Base-by-base conservation (phyloP, 257 asterid genomes). In the Jaltomata sinuosa region DNA sequence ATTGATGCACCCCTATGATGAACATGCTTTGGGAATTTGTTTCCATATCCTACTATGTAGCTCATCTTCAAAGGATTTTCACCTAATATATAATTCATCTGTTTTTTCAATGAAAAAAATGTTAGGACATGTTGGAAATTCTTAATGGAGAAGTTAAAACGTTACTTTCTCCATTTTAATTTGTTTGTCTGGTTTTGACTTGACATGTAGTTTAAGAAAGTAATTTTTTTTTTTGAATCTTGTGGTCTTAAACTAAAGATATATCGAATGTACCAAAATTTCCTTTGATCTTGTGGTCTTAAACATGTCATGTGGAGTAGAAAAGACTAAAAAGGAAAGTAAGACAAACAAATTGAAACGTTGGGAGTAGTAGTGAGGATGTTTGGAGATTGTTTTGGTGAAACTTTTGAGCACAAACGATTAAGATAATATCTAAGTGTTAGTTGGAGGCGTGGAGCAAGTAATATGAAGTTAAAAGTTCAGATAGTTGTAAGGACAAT, bases 1-100 rank as follows among this genome's bases (percentile, higher is more conserved):
- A 89, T 90, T 38, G 99, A 94, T 86, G 98, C 98, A 38, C 90
- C 98, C 3, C 99, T 97, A 88, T 94, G 99, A 91, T 94, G 99
- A 83, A 92, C 97, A 14, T 89, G 94, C 45, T 34, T 87, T 2
- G 99, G 98, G 49, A 69, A 96, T 64, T 93, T 92, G 25, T 87
- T 5, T 5, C 98, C 98, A 78, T 85, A 85, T 4, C 98, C 99
- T 2, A 94, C 98, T 2, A 96, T 89, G 84, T 94, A 96, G 91
- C 99, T 96, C 97, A 93, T 93, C 1, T 91, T 90, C 84, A 59
- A 15, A 1, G 99, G 98, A 64, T 96, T 96, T 29, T 83, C 90
- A 21, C 99, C 99, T 45, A 96, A 79, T 77, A 93, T 92, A 55
- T 96, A 96, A 11, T 94, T 65, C 18, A 94, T 85, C 98, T 92